Base-by-base conservation (phyloP, 345 rosid species). In the Durio zibethinus region DNA sequence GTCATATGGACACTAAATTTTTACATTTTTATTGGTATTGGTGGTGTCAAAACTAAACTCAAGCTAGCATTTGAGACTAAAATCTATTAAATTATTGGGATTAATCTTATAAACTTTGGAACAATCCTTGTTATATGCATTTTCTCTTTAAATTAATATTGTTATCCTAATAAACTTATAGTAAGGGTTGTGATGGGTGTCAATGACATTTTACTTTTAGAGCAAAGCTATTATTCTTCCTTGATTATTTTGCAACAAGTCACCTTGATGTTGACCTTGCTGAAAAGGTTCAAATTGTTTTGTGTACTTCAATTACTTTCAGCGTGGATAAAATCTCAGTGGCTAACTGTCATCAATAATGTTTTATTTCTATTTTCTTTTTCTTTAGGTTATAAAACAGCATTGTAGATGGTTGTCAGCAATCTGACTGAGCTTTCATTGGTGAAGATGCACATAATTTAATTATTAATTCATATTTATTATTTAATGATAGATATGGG, bases 171-270 rank as follows among this genome's bases (percentile, higher is more conserved):
- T 72, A 2, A 25, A n/a, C 7, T 56, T 75, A 29, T 14, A 11
- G 54, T 77, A 7, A 76, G 91, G 97, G 97, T 94, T 47, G 98
- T 98, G 1, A 94, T 94, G 98, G 91, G 97, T 80, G 98, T 94
- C 76, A 94, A 93, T 76, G 98, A 93, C 82, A 94, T 94, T 82
- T 94, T 70, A 94, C 98, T 74, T 94, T 94, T 23, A 97, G 98
- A 62, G 98, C 98, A 1, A 93, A 90, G 76, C 98, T 98, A 50
- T 77, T 94, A 54, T 91, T 93, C 86, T 93, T 94, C 79, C 90
- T 94, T 29, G 98, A 94, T 84, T 94, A 94, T 82, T 94, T 90
- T 82, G 98, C 98, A 5, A 93, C 98, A 7, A 91, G 97, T 75
- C 90, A 64, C 82, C 97, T 94, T 25, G 93, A 93, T 85, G 97